Base-by-base conservation (phyloP, 768 basidiomycete species). In the Multifurca ochricompacta region DNA sequence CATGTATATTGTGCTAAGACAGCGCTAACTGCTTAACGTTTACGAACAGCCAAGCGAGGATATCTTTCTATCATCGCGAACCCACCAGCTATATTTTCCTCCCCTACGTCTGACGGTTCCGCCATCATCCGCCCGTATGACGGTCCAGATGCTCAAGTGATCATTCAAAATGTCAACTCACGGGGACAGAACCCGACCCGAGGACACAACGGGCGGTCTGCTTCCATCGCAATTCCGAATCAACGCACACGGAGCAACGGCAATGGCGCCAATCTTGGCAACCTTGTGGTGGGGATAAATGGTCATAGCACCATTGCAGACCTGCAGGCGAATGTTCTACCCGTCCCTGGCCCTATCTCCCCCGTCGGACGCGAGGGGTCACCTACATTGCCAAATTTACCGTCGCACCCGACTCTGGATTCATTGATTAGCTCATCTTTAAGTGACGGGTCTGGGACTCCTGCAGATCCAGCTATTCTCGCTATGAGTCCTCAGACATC, bases 61-160 rank as follows among this genome's bases (percentile, higher is more conserved):
- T 99, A 97, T 74, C 85, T 99, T 35, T 80, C 85, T 53, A 84
- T 91, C 37, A 76, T 98, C 64, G 91, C 88, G 25, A 83, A 80
- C 65, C 92, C 85, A 56, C 91, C 87, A 41, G 66, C 83, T 57
- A 77, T 82, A 59, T 75, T 92, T 57, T 77, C 79, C 30, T 78
- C 83, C 4, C 67, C 76, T 27, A 68, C 75, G 40, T 72, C 74
- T 57, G 79, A 78, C 32, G 67, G 70, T 43, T 65, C 75, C 18
- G 83, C 84, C 18, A 73, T 74, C 51, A 89, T 99, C 70, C 79
- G 79, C 62, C 93, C 96, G 2, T 99, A 98, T 71, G 94, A 94
- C 68, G 92, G 91, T 2, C 79, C 91, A 39, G 95, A 99, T 69
- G 94, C 93, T 6, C 89, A 93, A 65, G 69, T 65, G 52, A 83